Conservation (phyloP, 805 yeast genomes). For the Myxozyma neotropica region DNA sequence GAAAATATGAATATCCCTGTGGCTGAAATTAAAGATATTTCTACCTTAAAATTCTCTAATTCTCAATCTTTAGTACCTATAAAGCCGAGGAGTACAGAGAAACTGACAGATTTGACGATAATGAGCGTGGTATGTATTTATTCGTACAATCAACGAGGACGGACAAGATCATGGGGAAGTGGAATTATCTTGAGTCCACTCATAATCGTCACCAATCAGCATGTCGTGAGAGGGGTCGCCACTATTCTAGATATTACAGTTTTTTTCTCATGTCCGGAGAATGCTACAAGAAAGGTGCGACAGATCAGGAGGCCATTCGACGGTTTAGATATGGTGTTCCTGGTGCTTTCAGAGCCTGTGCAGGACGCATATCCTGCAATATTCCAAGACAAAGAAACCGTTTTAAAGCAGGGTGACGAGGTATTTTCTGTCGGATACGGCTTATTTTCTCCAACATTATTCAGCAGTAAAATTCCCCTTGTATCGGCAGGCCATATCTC, state of each 20-base stretch:
- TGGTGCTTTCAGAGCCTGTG: neutral
- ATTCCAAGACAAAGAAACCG: neutral
- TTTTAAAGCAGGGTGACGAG: neutral
- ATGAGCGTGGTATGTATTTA: slow-evolving; percentile 8
- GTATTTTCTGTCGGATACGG: slow-evolving; percentile 16
- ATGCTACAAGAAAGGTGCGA: neutral
- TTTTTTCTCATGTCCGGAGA: neutral
- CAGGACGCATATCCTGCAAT: neutral
- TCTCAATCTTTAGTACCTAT: neutral
- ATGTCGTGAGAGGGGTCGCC: slow-evolving; percentile 5
- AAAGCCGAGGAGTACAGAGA: neutral
- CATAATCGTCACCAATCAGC: slow-evolving; percentile 20
- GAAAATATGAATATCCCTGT: neutral
- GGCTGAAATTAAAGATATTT: neutral
- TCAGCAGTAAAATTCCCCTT: neutral
- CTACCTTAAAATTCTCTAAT: neutral
- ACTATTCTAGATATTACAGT: neutral
- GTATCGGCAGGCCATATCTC: slow-evolving; percentile 14
- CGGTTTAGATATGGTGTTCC: slow-evolving; percentile 1
- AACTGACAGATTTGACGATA: neutral
- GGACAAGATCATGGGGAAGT: slow-evolving; percentile 17
- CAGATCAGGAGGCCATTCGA: neutral
- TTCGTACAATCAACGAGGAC: neutral
- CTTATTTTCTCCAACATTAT: slow-evolving; percentile 5
- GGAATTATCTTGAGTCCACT: slow-evolving; percentile 10